Evolutionary conservation across 192 early-diverging fungal species (phyloP).

Genomic region (Podila minutissima): DNA sequence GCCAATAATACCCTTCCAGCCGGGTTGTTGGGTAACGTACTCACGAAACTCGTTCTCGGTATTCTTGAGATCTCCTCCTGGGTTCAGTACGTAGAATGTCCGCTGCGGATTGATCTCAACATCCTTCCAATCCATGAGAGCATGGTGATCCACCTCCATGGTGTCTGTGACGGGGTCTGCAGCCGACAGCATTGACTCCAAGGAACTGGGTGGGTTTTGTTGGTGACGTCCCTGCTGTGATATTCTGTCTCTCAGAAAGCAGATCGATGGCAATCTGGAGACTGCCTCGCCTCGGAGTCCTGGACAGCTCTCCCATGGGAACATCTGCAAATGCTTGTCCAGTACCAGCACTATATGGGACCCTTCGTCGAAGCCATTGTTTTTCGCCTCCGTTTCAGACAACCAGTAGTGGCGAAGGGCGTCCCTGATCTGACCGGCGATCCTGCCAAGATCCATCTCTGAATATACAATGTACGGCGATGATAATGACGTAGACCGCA

Average conservation of each 20-base stretch:
- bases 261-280: conserved; percentile 83
- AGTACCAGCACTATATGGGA: conserved; percentile 84
- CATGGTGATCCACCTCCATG: neutral
- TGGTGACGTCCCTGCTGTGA: conserved; percentile 39
- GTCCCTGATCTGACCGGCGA: conserved; percentile 32
- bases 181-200: neutral
- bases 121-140: conserved; percentile 48
- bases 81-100: conserved; percentile 92
- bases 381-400: conserved; percentile 18
- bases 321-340: conserved; percentile 83
- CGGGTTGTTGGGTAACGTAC: conserved; percentile 55
- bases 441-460: conserved; percentile 21
- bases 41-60: conserved; percentile 84
- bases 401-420: conserved; percentile 26
- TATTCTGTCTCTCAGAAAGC: conserved; percentile 74
- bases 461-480: conserved; percentile 25
- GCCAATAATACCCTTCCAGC: conserved; percentile 82
- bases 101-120: conserved; percentile 54
- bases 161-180: neutral
- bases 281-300: conserved; percentile 73
- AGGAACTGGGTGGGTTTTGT: neutral
- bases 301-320: conserved; percentile 93
- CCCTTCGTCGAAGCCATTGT: conserved; percentile 47
- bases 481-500: neutral
- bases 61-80: conserved; percentile 81